Base-by-base conservation (phyloP, 257 asterid genomes). In the Echium plantagineum region DNA sequence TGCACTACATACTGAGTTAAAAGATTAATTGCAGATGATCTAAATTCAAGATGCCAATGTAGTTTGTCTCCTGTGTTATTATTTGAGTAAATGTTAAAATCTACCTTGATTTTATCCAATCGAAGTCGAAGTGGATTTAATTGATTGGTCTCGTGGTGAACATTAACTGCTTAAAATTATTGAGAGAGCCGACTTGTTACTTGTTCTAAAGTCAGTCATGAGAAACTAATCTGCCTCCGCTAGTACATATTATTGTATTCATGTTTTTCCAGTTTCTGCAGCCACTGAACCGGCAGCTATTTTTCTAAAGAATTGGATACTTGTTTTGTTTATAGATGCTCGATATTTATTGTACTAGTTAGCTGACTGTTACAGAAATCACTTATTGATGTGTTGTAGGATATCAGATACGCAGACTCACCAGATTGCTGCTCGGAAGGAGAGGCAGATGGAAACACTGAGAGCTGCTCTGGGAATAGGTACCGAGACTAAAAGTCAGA, bases 401-500 rank as follows among this genome's bases (percentile, higher is more conserved):
- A 76, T 81, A 59, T 89, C 97, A 2, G 80, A 78, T 64, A 93
- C 98, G 9, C 97, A 86, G 76, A 78, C 94, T 13, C 98, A 93
- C 69, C 94, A 93, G 71, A 72, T 84, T 49, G 90, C 98, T 63
- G 97, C 97, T 2, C 18, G 75, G 70, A 93, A 93, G 84, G 98
- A 86, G 69, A 86, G 71, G 70, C 85, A 93, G 82, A 82, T 84
- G 94, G 96, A 86, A 73, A 83, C 79, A 19, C 71, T 93, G 8
- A 89, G 80, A 67, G 94, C 89, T 66, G 98, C 98, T 49, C 94
- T 93, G 57, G 90, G 93, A 62, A 86, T 93, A 49, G 86, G 72
- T 12, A 64, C 74, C 55, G 85, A 88, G 32, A 28, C 0, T 28
- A 28, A 3, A 10, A 77, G 52, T 67, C 84, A 71, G 61, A 82